A percentile compares a stretch with the other conserved stretches of the same genome.
phyloP scores from a whole-genome alignment of 257 asterid species.

The Lantana camara region DNA sequence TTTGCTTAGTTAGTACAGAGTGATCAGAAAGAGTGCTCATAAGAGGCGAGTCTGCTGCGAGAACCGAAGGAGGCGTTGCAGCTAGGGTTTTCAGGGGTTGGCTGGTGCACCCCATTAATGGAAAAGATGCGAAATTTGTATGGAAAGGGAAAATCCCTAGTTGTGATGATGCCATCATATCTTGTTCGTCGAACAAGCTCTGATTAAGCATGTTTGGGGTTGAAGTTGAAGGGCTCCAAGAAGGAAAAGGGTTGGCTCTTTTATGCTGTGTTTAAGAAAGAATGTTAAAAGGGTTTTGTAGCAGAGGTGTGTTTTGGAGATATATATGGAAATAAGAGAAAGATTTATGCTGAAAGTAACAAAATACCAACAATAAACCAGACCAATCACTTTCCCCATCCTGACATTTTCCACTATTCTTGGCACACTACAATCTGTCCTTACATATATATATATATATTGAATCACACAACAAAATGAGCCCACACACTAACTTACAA shows the following conservation, averaged over 20 bases:
- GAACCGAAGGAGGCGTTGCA: slow-evolving; percentile 31
- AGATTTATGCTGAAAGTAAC: slow-evolving; percentile 12
- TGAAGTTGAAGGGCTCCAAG: too few relatives aligned
- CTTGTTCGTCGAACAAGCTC: slow-evolving; percentile 73
- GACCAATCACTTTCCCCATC: slow-evolving; percentile 5
- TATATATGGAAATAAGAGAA: slow-evolving; percentile 15
- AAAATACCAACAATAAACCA: slow-evolving; percentile 14
- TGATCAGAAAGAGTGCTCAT: slow-evolving; percentile 33
- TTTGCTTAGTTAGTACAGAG: slow-evolving; percentile 37
- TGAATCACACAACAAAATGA: slow-evolving; percentile 14
- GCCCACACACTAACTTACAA: slow-evolving; percentile 28
- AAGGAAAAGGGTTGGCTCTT: too few relatives aligned
- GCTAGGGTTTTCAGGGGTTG: slow-evolving; percentile 55
- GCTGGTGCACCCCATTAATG: slow-evolving; percentile 39
- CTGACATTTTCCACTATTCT: slow-evolving; percentile 18
- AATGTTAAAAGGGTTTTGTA: slow-evolving; percentile 1
- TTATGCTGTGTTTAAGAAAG: slow-evolving; percentile 2
- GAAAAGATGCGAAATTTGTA: slow-evolving; percentile 42
- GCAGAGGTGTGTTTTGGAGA: slow-evolving; percentile 3
- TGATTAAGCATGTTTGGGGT: slow-evolving; percentile 55
- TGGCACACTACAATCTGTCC: slow-evolving; percentile 13
- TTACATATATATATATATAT: neutral
- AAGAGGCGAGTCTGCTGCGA: slow-evolving; percentile 30
- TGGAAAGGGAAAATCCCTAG: slow-evolving; percentile 53
- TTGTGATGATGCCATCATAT: slow-evolving; percentile 54